A percentile compares a stretch with the other conserved stretches of the same genome.
These are phyloP conservation scores for Aegle marmelos DNA, from an alignment of 345 rosid genomes.

Conservation along the genomic window DNA sequence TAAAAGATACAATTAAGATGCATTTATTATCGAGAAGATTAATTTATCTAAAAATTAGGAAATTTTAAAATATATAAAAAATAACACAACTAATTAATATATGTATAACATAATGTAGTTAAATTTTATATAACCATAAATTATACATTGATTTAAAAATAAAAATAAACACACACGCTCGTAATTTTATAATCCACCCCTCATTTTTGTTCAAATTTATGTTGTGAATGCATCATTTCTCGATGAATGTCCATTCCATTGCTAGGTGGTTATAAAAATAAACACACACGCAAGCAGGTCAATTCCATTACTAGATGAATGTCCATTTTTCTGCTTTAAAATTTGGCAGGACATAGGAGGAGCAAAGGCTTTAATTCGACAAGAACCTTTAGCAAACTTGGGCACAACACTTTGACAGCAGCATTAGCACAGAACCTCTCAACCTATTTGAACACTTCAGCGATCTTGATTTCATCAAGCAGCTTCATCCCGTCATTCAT, in stretches of 20 bases:
- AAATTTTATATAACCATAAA: no score
- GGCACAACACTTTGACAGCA: slow-evolving; percentile 58
- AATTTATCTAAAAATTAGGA: no score
- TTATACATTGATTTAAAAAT: no score
- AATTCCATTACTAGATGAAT: not conserved
- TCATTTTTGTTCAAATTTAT: not conserved
- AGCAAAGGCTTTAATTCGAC: slow-evolving; percentile 16
- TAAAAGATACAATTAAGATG: no score
- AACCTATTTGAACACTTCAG: slow-evolving; percentile 50
- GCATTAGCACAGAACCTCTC: slow-evolving; percentile 43
- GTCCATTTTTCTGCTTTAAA: not conserved
- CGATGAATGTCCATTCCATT: no score
- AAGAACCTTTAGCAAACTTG: slow-evolving; percentile 38
- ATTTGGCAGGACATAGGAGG: slow-evolving; percentile 4
- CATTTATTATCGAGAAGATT: no score
- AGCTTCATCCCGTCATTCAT: slow-evolving; percentile 23
- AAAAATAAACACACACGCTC: no score
- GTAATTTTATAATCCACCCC: not conserved
- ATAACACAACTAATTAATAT: no score
- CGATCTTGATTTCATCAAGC: slow-evolving; percentile 37
- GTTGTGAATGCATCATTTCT: not conserved
- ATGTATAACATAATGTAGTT: no score
- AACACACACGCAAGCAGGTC: not conserved
- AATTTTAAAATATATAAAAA: no score
- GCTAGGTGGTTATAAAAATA: no score